phyloP scores from a whole-genome alignment of 768 basidiomycete species.

The Lactarius pseudohatsudake region DNA sequence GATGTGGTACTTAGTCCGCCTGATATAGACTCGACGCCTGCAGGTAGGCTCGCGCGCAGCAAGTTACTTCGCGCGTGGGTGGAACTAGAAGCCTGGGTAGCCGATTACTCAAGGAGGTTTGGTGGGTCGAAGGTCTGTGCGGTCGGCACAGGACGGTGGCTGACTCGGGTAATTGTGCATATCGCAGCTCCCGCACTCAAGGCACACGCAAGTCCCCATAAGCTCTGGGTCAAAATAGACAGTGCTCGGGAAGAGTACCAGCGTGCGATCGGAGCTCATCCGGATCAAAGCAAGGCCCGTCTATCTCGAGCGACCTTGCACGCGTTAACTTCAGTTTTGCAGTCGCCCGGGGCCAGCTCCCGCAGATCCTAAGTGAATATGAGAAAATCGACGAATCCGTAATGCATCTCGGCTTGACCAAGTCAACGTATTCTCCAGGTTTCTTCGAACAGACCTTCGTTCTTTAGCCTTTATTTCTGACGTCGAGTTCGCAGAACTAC shows the following conservation, averaged over 20 bases:
- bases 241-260: conserved; percentile 71
- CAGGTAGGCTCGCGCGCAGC: conserved; percentile 53
- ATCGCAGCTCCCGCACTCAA: conserved; percentile 47
- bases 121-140: conserved; percentile 37
- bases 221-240: conserved; percentile 52
- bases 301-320: not conserved
- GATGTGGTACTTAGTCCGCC: conserved; percentile 57
- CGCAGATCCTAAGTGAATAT: conserved; percentile 43
- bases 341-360: conserved; percentile 58
- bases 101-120: conserved; percentile 52
- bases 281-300: conserved; percentile 62
- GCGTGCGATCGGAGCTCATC: conserved; percentile 70
- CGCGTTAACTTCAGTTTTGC: conserved; percentile 26
- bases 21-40: conserved; percentile 45
- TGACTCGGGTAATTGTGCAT: not conserved
- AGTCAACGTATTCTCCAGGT: conserved; percentile 66
- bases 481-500: conserved; percentile 49
- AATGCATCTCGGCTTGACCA: conserved; percentile 61
- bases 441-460: conserved; percentile 25
- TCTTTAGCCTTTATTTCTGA: not conserved
- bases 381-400: conserved; percentile 43
- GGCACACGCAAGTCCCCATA: conserved; percentile 40
- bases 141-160: not conserved
- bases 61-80: conserved; percentile 80
- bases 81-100: conserved; percentile 66